phyloP scores from a whole-genome alignment of 2,329 filamentous ascomycete genomes.

The Beauveria asiatica region DNA sequence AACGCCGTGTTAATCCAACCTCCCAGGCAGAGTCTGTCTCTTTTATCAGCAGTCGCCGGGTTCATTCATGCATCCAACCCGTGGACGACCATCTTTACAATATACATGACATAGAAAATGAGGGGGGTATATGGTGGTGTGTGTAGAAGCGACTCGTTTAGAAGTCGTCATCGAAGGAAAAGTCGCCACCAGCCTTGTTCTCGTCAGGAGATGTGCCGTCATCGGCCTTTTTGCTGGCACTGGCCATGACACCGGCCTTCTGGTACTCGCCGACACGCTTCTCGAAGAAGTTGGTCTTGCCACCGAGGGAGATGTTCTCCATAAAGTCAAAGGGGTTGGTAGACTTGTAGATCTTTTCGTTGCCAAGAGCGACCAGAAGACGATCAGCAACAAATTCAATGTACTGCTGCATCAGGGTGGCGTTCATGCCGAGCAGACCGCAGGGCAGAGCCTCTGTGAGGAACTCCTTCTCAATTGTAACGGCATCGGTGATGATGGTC shows the following conservation, averaged over 20 bases:
- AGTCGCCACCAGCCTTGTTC: conserved; percentile 62
- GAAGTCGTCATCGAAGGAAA: conserved; percentile 95
- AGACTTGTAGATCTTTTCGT: conserved; percentile 85
- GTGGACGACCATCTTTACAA: conserved; percentile 9
- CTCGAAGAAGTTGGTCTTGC: conserved; percentile 99
- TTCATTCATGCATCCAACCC: conserved; percentile 8
- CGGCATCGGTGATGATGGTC: conserved; percentile 89
- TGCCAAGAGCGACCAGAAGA: conserved; percentile 84
- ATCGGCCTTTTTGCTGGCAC: conserved; percentile 65
- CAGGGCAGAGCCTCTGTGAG: conserved; percentile 89
- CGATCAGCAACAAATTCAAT: conserved; percentile 99
- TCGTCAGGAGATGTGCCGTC: conserved; percentile 36
- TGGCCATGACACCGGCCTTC: conserved; percentile 97
- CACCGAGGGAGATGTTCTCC: conserved; percentile 98
- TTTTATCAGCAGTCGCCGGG: conserved; percentile 1
- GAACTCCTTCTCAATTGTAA: conserved; percentile 95
- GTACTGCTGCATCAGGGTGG: conserved; percentile 97
- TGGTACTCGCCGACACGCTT: conserved; percentile 99
- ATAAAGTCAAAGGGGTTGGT: conserved; percentile 99
- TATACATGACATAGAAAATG: conserved; percentile 12
- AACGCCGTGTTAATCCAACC: conserved; percentile 9
- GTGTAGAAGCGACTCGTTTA: conserved; percentile 39
- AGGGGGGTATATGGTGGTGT: conserved; percentile 13
- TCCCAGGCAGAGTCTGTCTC: conserved; percentile 1
- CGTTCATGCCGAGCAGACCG: conserved; percentile 94